Base-by-base conservation (phyloP, 2,329 filamentous ascomycete genomes). In the Hymenoscyphus occultus region DNA sequence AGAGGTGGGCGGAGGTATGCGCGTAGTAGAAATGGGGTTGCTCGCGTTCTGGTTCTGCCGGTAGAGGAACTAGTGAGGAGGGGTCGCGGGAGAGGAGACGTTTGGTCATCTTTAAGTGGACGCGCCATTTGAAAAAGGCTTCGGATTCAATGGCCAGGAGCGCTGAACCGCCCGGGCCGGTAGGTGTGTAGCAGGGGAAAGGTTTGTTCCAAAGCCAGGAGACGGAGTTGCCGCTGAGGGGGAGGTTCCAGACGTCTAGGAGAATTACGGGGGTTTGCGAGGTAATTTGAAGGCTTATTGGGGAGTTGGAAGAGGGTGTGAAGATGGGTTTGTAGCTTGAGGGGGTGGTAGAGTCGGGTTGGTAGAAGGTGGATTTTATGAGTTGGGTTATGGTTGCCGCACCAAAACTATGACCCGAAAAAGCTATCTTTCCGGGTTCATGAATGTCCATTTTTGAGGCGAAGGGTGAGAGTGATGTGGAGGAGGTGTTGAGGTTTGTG, bases 371-470 rank as follows among this genome's bases (percentile, higher is more conserved):
- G 61, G 86, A 90, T 79, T 96, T 96, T 60, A 94, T 79, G 63
- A 96, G 84, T 74, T 96, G 92, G 1, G 90, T 83, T 22, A 86
- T 81, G 0, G 90, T 92, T 0, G 90, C 84, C 0, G 88, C 89
- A 28, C 92, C 92, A 70, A 96, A 96, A 19, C 89, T 92, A 76
- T 96, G 92, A 3, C 92, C 92, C 0, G 85, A 86, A 74, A 91
- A 94, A 54, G 88, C 84, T 57, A 96, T 86, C 61, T 83, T 85
- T 1, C 92, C 92, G 0, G 91, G 90, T 9, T 84, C 81, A 65
- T 88, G 85, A 3, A 96, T 83, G 67, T 91, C 83, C 58, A 95
- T 81, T 62, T 79, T 79, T n/a, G 80, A 78, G 32, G 80, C 76
- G 66, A 96, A 89, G 72, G 84, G 83, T 12, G 78, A 76, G 0